Percentiles rank a stretch among this genome's conserved stretches.
phyloP scores from a whole-genome alignment of 163 green algal species.

The Chlorella variabilis region DNA sequence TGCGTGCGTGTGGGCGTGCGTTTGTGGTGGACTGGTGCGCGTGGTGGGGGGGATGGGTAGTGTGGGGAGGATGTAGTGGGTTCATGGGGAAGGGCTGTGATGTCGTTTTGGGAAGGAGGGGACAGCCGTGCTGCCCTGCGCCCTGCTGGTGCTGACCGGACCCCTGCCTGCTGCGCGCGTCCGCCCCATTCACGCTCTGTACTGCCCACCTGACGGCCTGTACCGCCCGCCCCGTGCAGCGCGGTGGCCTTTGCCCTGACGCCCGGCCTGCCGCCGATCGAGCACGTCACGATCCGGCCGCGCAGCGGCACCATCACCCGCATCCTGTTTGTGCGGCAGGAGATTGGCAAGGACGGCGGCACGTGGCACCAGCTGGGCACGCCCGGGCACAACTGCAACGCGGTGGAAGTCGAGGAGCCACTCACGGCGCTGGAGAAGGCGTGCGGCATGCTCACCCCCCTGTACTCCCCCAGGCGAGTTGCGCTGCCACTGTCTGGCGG shows the following conservation, averaged over 20 bases:
- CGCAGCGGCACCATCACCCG: constrained; percentile 53
- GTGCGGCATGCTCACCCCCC: constrained; percentile 73
- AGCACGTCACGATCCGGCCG: constrained; percentile 61
- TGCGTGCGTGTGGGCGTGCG: background rate
- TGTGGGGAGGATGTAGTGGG: no score
- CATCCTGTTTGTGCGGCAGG: constrained; percentile 65
- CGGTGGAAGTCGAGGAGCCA: constrained; percentile 37
- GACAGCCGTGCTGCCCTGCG: no score
- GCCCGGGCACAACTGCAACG: constrained; percentile 42
- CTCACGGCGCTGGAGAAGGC: constrained; percentile 52
- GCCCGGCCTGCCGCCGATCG: constrained; percentile 62
- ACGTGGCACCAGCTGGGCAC: constrained; percentile 52
- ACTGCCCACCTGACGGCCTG: no score
- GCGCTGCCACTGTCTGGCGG: no score
- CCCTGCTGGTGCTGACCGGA: no score
- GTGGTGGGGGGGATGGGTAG: background rate
- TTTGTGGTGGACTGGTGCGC: no score
- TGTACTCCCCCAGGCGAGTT: constrained; percentile 71
- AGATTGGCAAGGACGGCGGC: constrained; percentile 58
- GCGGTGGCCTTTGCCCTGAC: constrained; percentile 67
- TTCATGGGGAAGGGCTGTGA: no score
- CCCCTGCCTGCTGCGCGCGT: no score
- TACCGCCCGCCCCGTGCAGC: background rate
- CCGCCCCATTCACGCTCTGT: no score
- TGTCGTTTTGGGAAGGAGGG: no score